phyloP scores from a whole-genome alignment of 768 basidiomycete species.

The Suillus discolor region DNA sequence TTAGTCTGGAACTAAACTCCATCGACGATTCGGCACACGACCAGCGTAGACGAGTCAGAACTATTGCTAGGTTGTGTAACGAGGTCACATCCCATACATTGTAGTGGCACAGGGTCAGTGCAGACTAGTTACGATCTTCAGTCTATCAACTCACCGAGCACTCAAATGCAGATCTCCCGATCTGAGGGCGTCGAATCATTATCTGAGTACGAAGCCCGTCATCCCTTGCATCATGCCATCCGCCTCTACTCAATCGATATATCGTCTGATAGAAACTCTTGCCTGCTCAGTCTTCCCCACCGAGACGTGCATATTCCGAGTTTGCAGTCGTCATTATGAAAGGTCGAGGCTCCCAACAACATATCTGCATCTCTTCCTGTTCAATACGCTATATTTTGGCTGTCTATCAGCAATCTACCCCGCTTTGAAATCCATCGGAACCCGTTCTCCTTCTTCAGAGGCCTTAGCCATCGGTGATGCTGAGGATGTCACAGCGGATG shows the following conservation, averaged over 20 bases:
- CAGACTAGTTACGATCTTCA: neutral
- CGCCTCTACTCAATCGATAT: neutral
- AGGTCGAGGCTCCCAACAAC: neutral
- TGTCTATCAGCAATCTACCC: neutral
- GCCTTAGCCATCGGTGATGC: neutral
- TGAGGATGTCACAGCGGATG: neutral
- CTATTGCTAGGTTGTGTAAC: constrained; percentile 1
- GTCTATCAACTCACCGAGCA: neutral
- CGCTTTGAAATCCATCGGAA: neutral
- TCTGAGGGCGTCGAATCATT: neutral
- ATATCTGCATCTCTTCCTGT: neutral
- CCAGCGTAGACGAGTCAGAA: neutral
- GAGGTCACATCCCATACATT: neutral
- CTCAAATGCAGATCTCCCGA: neutral
- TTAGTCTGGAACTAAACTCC: neutral
- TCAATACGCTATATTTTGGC: neutral
- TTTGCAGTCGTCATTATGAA: neutral
- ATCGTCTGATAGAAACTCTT: neutral
- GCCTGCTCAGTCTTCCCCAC: neutral
- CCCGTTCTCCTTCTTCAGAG: neutral
- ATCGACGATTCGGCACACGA: neutral
- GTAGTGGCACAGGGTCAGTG: neutral
- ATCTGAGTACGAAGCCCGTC: neutral
- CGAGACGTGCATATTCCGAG: neutral
- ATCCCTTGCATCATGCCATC: neutral